Percentiles rank a stretch among this genome's conserved stretches.
These are phyloP conservation scores for Dactylellina parvicollis DNA, from an alignment of 2,329 filamentous ascomycete genomes.

Conservation along the genomic window DNA sequence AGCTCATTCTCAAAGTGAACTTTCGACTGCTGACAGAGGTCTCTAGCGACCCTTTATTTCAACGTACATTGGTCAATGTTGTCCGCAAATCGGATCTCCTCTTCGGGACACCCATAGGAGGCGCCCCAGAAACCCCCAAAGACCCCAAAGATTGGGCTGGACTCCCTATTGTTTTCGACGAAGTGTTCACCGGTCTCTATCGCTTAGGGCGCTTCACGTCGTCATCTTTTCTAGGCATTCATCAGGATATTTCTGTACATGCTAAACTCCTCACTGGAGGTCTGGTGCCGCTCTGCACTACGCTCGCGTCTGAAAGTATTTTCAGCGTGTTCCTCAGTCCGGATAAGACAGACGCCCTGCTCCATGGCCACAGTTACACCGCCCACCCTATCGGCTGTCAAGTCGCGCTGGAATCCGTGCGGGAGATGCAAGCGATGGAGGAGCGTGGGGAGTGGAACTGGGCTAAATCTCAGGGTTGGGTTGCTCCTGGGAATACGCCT, in stretches of 20 bases:
- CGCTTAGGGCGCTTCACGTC: constrained; percentile 78
- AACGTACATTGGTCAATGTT: no score
- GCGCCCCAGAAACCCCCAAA: no score
- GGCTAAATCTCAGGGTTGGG: constrained; percentile 66
- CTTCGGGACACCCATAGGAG: no score
- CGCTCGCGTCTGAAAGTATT: constrained; percentile 76
- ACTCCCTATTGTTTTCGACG: constrained; percentile 82
- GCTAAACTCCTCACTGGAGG: constrained; percentile 87
- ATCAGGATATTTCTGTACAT: constrained; percentile 81
- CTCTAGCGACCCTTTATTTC: no score
- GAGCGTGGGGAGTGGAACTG: constrained; percentile 67
- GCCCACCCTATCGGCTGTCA: constrained; percentile 83
- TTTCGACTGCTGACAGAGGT: no score
- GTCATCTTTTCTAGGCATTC: constrained; percentile 73
- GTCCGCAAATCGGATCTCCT: no score
- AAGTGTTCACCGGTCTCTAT: constrained; percentile 87
- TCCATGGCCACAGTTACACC: constrained; percentile 89
- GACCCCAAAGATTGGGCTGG: no score
- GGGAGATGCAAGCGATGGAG: constrained; percentile 70
- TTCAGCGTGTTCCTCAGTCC: constrained; percentile 76
- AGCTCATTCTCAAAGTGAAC: no score
- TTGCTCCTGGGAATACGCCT: no score
- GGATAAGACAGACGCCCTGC: constrained; percentile 79
- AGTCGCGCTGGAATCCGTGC: constrained; percentile 75
- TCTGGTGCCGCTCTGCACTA: constrained; percentile 78